These are phyloP conservation scores for Hygrophoropsis aurantiaca DNA, from an alignment of 768 basidiomycete species.

Conservation along the genomic window DNA sequence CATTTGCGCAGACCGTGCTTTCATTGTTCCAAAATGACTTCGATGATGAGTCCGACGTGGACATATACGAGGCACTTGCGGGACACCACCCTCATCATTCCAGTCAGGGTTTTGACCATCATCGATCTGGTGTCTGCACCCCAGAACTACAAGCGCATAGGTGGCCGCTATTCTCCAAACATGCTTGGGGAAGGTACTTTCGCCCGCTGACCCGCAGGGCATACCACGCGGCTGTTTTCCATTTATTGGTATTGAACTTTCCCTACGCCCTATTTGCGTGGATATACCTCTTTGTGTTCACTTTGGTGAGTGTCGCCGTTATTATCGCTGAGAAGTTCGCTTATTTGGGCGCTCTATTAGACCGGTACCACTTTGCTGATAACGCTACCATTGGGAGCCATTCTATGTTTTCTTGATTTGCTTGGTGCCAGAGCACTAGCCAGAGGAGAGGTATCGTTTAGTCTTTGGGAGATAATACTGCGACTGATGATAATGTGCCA, in stretches of 20 bases:
- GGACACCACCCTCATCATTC: conserved; percentile 22
- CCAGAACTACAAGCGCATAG: background rate
- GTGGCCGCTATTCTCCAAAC: conserved; percentile 25
- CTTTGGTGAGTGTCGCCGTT: conserved; percentile 55
- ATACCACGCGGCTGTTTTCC: conserved; percentile 69
- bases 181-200: conserved; percentile 59
- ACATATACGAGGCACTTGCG: conserved; percentile 23
- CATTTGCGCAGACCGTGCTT: conserved; percentile 65
- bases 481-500: conserved; percentile 4
- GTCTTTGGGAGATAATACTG: conserved; percentile 1
- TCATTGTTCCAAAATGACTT: conserved; percentile 65
- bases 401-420: conserved; percentile 76
- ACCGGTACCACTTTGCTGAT: conserved; percentile 79
- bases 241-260: conserved; percentile 74
- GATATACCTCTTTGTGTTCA: conserved; percentile 78
- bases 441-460: conserved; percentile 58
- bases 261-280: conserved; percentile 78
- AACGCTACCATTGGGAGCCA: conserved; percentile 72
- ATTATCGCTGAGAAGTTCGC: background rate
- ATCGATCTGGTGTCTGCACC: background rate
- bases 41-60: conserved; percentile 40
- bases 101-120: conserved; percentile 1
- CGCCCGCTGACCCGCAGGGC: conserved; percentile 51
- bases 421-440: conserved; percentile 72
- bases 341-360: conserved; percentile 36